Evolutionary conservation across 192 early-diverging fungal genomes (phyloP), one percentile per base, ranked within the genome.

Genomic region (Umbelopsis ramanniana): DNA sequence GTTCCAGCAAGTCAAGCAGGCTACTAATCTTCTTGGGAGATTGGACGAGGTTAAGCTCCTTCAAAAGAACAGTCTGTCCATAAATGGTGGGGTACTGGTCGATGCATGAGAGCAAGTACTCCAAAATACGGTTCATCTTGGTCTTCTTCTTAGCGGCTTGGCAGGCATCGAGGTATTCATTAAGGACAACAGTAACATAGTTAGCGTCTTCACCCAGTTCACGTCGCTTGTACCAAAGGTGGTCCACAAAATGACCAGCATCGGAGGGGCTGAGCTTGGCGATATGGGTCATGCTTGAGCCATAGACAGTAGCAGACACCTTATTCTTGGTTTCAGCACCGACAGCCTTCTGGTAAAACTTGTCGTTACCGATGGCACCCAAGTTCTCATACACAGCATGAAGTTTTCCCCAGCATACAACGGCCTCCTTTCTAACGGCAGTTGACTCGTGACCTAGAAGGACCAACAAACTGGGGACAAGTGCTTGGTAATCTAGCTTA

Each of bases 391-490:
- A 85, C 46, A 80, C 70, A 2, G 45, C 52, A 22, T 74, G 50
- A 46, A 85, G 77, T 14, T 82, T 74, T 53, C 86, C 71, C 21
- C 96, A 66, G 71, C 93, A 93, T 2, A 72, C 57, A 15, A 91
- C 71, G 7, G 92, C 92, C 5, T 84, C 77, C 5, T 81, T 76
- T 38, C 96, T 93, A 46, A 95, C 83, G 14, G 76, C 73, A 46
- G 75, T 74, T 54, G 85, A 72, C 8, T 72, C 70, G 75, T 91
- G 85, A 12, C 71, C 75, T 26, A 98, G 80, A 22, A 86, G 82
- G 22, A 93, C 83, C 21, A 98, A 71, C 22, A 98, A 71, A 0
- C 87, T 76, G 9, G 96, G 95, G 0, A 91, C 81, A 19, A 92
- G 69, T 17, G 87, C 77, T 74, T 93, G 92, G 76, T 87, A 91